These are phyloP conservation scores for Coemansia sp. DNA, from an alignment of 192 early-diverging fungal genomes.

Conservation along the genomic window DNA sequence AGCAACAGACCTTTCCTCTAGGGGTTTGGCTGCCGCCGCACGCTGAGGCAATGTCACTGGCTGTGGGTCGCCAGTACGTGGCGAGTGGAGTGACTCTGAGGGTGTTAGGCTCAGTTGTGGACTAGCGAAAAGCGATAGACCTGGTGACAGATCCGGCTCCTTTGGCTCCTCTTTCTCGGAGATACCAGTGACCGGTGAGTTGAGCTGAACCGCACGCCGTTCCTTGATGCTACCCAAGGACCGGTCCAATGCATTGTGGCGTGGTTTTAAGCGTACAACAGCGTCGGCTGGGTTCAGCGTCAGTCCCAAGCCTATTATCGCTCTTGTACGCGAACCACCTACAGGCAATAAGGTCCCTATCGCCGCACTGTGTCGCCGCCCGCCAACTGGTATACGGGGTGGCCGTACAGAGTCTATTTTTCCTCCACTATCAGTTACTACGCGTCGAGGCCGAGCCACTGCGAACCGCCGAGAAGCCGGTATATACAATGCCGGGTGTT, in stretches of 20 bases:
- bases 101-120: neutral
- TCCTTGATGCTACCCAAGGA: constrained; percentile 4
- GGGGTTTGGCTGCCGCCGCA: neutral
- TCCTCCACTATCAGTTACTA: constrained; percentile 22
- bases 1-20: neutral
- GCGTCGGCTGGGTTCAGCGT: constrained; percentile 51
- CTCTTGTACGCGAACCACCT: constrained; percentile 14
- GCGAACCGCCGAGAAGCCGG: constrained; percentile 34
- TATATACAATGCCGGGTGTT: neutral
- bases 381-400: neutral
- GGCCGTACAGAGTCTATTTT: neutral
- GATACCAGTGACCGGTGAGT: neutral
- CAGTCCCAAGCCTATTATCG: constrained; percentile 48
- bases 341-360: constrained; percentile 31
- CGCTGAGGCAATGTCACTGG: neutral
- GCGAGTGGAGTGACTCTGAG: neutral
- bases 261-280: constrained; percentile 38
- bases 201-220: neutral
- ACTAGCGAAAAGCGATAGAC: neutral
- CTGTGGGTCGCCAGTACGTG: neutral
- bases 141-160: neutral
- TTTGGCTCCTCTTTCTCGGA: neutral
- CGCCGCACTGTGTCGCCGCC: constrained; percentile 16
- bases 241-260: constrained; percentile 1
- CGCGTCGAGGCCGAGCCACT: constrained; percentile 42